Percentiles rank a stretch among this genome's conserved stretches.
phyloP scores from a whole-genome alignment of 2,329 filamentous ascomycete species.

The Botrytis cinerea region DNA sequence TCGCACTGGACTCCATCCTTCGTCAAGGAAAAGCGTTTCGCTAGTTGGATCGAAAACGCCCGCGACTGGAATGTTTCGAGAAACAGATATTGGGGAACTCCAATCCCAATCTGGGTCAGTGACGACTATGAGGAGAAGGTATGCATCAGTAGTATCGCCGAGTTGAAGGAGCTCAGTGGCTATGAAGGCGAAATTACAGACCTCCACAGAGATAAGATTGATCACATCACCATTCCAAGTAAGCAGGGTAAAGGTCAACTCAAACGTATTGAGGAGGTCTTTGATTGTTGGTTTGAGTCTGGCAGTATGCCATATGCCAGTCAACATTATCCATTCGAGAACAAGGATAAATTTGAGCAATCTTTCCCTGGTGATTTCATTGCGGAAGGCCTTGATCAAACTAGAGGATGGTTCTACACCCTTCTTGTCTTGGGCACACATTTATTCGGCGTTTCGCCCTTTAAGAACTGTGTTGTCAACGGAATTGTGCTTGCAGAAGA shows the following conservation, averaged over 20 bases:
- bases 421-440: constrained; percentile 85
- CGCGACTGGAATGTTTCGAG: constrained; percentile 94
- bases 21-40: constrained; percentile 89
- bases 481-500: constrained; percentile 92
- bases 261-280: constrained; percentile 81
- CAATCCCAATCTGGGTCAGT: constrained; percentile 88
- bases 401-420: constrained; percentile 96
- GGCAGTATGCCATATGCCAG: constrained; percentile 94
- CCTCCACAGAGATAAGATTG: constrained; percentile 89
- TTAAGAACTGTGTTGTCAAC: constrained; percentile 96
- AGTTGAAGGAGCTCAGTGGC: constrained; percentile 84
- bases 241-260: constrained; percentile 83
- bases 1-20: constrained; percentile 91
- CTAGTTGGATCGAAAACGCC: constrained; percentile 87
- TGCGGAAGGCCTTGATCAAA: constrained; percentile 90
- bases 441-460: constrained; percentile 80
- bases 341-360: constrained; percentile 75
- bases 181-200: constrained; percentile 80
- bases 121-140: constrained; percentile 85
- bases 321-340: constrained; percentile 90
- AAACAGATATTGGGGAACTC: constrained; percentile 95
- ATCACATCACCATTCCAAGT: constrained; percentile 91
- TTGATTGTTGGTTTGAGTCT: constrained; percentile 97
- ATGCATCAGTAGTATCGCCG: constrained; percentile 80
- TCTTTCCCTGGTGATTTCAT: constrained; percentile 93